Evolutionary conservation across 2,329 filamentous ascomycete genomes (phyloP), one percentile per base, ranked within the genome.

Genomic region (Lachnellula subtilissima): DNA sequence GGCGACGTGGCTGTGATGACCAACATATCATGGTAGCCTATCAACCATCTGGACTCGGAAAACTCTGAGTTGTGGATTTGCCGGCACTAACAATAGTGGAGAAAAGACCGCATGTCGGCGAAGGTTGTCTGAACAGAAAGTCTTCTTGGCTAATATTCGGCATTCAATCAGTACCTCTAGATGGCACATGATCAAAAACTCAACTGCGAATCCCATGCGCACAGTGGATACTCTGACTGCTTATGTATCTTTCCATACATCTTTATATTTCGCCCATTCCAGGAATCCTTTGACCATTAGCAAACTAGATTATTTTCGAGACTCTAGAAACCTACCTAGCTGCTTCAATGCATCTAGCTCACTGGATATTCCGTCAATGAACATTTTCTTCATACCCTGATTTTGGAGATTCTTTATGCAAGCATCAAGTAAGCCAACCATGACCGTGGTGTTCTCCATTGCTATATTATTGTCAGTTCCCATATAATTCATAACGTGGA

Each of bases 191-290:
- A 32, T 11, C 8, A 32, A 11, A 9, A 32, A 32, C 28, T 32
- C 8, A 32, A 32, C 28, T 32, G 28, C 8, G 28, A 32, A 9
- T 32, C 8, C 9, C 28, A 32, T 32, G 28, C 9, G 9, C 28
- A 45, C 11, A 19, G 42, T 19, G 19, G n/a, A n/a, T 5, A 19
- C 7, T 17, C n/a, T 17, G 15, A 19, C 2, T 22, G 5, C 35
- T 53, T 54, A 65, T 14, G 50, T 50, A 48, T 75, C 70, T 56
- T 74, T 75, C 80, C 80, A 84, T 17, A 80, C 70, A 53, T 84
- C 80, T 67, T 70, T 75, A 64, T 85, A 85, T 61, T 71, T 73
- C 48, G 81, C 79, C 82, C 81, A 85, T 68, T 79, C 79, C 56
- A 74, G 74, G 61, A 83, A 84, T 12, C 82, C 82, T 84, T 7